phyloP scores from a whole-genome alignment of 140 eudicot species.

The Erigeron philadelphicus region DNA sequence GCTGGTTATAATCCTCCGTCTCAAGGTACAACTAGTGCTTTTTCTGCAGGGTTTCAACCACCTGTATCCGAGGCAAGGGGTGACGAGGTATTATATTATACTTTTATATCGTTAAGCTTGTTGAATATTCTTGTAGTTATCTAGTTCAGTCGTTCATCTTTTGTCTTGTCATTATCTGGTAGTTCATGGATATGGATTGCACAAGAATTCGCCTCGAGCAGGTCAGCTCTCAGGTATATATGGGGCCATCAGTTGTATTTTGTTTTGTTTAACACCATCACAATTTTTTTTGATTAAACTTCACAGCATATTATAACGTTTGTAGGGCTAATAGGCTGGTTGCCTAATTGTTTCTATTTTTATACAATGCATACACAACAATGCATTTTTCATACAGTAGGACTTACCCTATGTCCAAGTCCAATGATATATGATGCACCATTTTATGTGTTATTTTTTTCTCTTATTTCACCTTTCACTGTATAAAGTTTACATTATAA shows the following conservation, averaged over 20 bases:
- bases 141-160: not conserved
- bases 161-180: slow-evolving; percentile 35
- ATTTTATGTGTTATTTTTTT: not conserved
- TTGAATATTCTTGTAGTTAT: not conserved
- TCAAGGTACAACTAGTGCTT: slow-evolving; percentile 38
- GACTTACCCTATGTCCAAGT: no score
- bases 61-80: slow-evolving; percentile 36
- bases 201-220: slow-evolving; percentile 36
- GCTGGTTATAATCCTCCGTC: slow-evolving; percentile 32
- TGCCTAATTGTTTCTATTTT: no score
- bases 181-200: slow-evolving; percentile 39
- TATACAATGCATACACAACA: not conserved
- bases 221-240: slow-evolving; percentile 45
- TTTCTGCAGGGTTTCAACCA: slow-evolving; percentile 35
- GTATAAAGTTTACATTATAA: not conserved
- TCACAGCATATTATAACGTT: not conserved
- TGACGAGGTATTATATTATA: slow-evolving; percentile 51
- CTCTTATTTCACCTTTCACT: no score
- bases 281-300: not conserved
- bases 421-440: not conserved
- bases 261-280: not conserved
- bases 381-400: not conserved
- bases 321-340: not conserved
- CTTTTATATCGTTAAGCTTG: not conserved
- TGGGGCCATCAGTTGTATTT: not conserved